Percentiles rank a stretch among this genome's conserved stretches.
These are phyloP conservation scores for Aphanomyces astaci DNA, from an alignment of 352 stramenopile species.

Conservation along the genomic window DNA sequence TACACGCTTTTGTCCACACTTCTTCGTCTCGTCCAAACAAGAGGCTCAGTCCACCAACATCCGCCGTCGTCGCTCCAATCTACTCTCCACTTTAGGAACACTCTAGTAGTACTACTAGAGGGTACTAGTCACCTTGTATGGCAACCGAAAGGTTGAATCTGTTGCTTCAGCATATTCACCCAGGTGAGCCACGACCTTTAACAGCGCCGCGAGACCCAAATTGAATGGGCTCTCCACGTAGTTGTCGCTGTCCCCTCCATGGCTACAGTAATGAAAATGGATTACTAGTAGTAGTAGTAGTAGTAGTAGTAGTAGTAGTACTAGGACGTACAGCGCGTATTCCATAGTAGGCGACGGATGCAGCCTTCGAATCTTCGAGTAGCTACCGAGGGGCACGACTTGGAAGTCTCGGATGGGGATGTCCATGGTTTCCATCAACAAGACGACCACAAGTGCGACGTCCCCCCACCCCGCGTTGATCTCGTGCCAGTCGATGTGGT, in stretches of 20 bases:
- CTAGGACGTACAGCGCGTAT: conserved; percentile 53
- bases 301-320: neutral
- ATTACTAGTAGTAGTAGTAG: neutral
- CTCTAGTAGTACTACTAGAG: neutral
- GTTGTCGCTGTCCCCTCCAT: conserved; percentile 76
- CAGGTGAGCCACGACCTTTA: conserved; percentile 67
- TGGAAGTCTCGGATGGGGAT: conserved; percentile 66
- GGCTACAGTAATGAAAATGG: conserved; percentile 36
- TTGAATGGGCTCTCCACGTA: conserved; percentile 84
- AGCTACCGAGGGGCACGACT: conserved; percentile 78
- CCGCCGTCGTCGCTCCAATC: conserved; percentile 4
- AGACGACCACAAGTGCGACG: conserved; percentile 56
- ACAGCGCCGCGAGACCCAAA: conserved; percentile 67
- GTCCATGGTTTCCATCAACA: conserved; percentile 44
- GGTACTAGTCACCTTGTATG: conserved; percentile 75
- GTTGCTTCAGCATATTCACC: conserved; percentile 42
- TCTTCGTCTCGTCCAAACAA: conserved; percentile 74
- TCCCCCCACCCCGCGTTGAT: conserved; percentile 81
- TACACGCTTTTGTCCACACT: conserved; percentile 81
- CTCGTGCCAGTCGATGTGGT: conserved; percentile 79
- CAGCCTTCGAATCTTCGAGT: conserved; percentile 77
- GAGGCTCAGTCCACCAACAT: conserved; percentile 53
- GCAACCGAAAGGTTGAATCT: conserved; percentile 55
- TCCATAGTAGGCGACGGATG: conserved; percentile 67
- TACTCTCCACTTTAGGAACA: conserved; percentile 24